These are phyloP conservation scores for Ceratocystis variospora DNA, from an alignment of 2,329 filamentous ascomycete genomes.

Conservation along the genomic window DNA sequence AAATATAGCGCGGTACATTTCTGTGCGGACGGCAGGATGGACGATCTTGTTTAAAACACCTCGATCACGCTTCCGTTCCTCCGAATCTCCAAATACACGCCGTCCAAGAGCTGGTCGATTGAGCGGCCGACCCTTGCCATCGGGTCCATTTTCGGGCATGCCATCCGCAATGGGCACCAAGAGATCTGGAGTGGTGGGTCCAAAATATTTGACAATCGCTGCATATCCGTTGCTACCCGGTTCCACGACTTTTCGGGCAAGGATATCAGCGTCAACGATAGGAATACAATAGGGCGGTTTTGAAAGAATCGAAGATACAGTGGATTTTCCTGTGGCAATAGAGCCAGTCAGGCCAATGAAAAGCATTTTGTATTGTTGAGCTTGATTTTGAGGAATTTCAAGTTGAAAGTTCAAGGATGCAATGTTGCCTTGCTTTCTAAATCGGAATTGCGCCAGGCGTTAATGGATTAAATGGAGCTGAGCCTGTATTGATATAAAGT, in stretches of 20 bases:
- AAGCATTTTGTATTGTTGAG: constrained; percentile 47
- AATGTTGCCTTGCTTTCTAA: too few relatives aligned
- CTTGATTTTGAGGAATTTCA: background rate
- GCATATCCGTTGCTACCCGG: constrained; percentile 76
- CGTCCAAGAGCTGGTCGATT: constrained; percentile 76
- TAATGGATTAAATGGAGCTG: too few relatives aligned
- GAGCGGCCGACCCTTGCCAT: constrained; percentile 55
- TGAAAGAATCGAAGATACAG: constrained; percentile 72
- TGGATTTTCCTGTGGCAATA: constrained; percentile 96
- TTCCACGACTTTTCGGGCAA: constrained; percentile 87
- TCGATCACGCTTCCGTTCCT: constrained; percentile 57
- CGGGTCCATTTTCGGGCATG: constrained; percentile 40
- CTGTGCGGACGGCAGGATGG: constrained; percentile 73
- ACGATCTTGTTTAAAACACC: constrained; percentile 76
- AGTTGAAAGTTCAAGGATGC: background rate
- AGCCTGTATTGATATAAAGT: too few relatives aligned
- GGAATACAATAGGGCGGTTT: constrained; percentile 71
- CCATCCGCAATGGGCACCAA: constrained; percentile 46
- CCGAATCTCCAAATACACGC: constrained; percentile 69
- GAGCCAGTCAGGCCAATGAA: constrained; percentile 93
- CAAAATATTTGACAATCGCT: constrained; percentile 70
- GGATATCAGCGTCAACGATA: constrained; percentile 83
- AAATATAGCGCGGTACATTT: constrained; percentile 66
- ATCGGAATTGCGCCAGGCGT: too few relatives aligned
- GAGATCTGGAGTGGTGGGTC: constrained; percentile 69